Evolutionary conservation across 2,329 filamentous ascomycete genomes (phyloP), one percentile per base, ranked within the genome.

Genomic region (Alternaria alternata): DNA sequence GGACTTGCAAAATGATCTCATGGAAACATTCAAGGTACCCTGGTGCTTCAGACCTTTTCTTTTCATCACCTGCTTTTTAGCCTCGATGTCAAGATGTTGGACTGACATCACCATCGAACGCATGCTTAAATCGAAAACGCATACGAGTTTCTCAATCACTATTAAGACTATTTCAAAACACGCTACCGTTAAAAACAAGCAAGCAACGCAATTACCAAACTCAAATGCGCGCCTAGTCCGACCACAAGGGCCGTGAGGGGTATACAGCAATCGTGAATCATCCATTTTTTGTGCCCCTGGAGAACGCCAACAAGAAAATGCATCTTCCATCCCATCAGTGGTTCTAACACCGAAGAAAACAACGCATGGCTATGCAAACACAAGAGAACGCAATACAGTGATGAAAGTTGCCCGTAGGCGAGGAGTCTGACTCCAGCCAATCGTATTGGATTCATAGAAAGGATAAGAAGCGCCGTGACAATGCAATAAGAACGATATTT

Each of bases 241-340:
- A 42, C 51, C 51, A 32, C 28, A 32, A 34, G 38, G 32, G 51
- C 39, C 51, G 46, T 38, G 51, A 53, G 51, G 51, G 46, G 51
- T 42, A 43, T 53, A 53, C 41, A 53, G 38, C 39, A 32, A 16
- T 53, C 51, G 41, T 53, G n/a, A 53, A 44, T 53, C 51, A 44
- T 53, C 51, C 26, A 42, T 53, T 9, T 53, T 42, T 53, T 43
- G 32, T 53, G 51, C 28, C 39, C 28, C 39, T 38, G 26, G 18
- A 34, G 7, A 53, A 53, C 51, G 51, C 51, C 51, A 53, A 43
- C 51, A 44, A 53, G 51, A 49, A 42, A 49, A 49, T 38, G 46
- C 32, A n/a, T 16, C 30, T 49, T 49, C 18, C 14, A 26, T 34
- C 46, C 46, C 46, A 49, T 24, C 30, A 38, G 14, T n/a, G 46